phyloP scores from a whole-genome alignment of 1,284 basidiomycete genomes.

The Austroboletus olivaceoglutinosus region DNA sequence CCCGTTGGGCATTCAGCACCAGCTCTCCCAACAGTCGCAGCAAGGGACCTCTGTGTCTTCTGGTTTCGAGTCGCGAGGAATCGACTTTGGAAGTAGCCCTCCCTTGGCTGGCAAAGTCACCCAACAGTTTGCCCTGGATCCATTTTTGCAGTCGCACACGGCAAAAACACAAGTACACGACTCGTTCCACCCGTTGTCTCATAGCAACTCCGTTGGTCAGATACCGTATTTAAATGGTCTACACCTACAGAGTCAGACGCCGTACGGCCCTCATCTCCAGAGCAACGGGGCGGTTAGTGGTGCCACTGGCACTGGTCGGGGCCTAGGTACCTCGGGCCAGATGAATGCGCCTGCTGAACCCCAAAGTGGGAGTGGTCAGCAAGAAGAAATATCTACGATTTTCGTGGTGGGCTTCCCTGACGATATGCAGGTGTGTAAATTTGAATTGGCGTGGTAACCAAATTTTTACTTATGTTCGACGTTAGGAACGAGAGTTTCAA shows the following conservation, averaged over 20 bases:
- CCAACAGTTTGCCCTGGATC: conserved; percentile 34
- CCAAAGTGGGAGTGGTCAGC: conserved; percentile 32
- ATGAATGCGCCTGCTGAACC: conserved; percentile 20
- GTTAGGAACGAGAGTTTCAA: conserved; percentile 94
- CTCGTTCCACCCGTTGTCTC: conserved; percentile 32
- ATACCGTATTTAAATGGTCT: conserved; percentile 40
- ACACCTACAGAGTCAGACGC: conserved; percentile 65
- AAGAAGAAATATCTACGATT: conserved; percentile 96
- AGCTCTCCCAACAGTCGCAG: conserved; percentile 39
- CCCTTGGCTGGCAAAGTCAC: conserved; percentile 26
- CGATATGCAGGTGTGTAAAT: conserved; percentile 85
- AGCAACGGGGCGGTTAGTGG: conserved; percentile 34
- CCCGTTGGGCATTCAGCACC: conserved; percentile 33
- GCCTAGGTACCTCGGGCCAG: conserved; percentile 25
- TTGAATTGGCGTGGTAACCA: background rate
- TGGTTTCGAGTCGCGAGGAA: conserved; percentile 29
- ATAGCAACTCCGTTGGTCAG: conserved; percentile 28
- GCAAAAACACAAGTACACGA: conserved; percentile 35
- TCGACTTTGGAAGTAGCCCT: conserved; percentile 34
- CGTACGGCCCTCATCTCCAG: conserved; percentile 67
- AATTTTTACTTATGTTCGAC: conserved; percentile 17
- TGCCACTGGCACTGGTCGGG: conserved; percentile 26
- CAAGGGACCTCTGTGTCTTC: conserved; percentile 23
- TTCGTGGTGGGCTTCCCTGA: conserved; percentile 99
- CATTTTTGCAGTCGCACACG: conserved; percentile 33